phyloP scores from a whole-genome alignment of 805 yeast genomes.

The Yamadazyma tumulicola region DNA sequence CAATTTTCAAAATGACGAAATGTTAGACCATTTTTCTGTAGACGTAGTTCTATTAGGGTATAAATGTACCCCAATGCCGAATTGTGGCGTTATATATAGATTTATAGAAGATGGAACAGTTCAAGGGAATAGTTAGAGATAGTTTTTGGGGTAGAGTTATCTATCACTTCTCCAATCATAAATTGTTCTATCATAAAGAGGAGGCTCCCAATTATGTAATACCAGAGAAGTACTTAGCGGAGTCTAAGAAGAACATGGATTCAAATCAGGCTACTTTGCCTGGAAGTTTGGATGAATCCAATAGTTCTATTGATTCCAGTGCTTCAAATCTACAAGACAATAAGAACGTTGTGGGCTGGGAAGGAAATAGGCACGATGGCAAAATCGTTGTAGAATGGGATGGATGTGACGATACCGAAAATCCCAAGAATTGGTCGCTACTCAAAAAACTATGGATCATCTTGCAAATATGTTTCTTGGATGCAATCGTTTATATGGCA shows the following conservation, averaged over 20 bases:
- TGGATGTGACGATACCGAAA: conserved; percentile 49
- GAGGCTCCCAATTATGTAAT: conserved; percentile 26
- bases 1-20: too few relatives aligned
- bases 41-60: too few relatives aligned
- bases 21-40: too few relatives aligned
- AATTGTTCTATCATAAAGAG: conserved; percentile 21
- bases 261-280: background rate
- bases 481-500: conserved; percentile 53
- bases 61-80: too few relatives aligned
- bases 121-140: too few relatives aligned
- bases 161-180: conserved; percentile 26
- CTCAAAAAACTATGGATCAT: conserved; percentile 37
- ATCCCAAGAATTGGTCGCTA: conserved; percentile 57
- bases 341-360: background rate
- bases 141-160: conserved; percentile 27
- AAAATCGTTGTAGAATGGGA: conserved; percentile 24
- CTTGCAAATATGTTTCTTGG: conserved; percentile 15
- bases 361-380: background rate
- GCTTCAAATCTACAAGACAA: conserved; percentile 1
- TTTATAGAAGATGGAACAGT: too few relatives aligned
- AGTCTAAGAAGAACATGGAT: conserved; percentile 1
- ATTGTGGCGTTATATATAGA: too few relatives aligned
- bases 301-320: background rate
- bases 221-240: conserved; percentile 28
- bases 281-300: background rate